Base-by-base conservation (phyloP, 345 rosid species). In the Populus simonii region DNA sequence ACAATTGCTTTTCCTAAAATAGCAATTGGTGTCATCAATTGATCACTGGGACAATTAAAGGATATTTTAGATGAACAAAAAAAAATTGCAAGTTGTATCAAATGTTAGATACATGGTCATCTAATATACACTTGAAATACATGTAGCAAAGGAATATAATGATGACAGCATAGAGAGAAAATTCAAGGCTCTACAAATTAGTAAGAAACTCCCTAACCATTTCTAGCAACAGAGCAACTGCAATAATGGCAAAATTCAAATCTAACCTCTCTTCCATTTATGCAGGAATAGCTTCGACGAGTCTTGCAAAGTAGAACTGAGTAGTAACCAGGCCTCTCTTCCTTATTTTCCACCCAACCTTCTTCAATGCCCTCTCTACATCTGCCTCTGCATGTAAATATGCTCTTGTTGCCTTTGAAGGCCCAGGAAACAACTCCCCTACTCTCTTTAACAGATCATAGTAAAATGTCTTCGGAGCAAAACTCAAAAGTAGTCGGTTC, bases 401-500 rank as follows among this genome's bases (percentile, higher is more conserved):
- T 1, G 98, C 99, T 79, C 98, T 88, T 0, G 98, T 96, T 18
- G 97, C 99, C 89, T 93, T 96, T 12, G 98, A 96, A 67, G 99
- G 99, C 76, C 98, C 98, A 0, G 97, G 99, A 82, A 93, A 93
- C 86, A 96, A 86, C 89, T 96, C 97, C 7, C 99, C 98, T 10
- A 89, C 84, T 68, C 98, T 88, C 85, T 96, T 96, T 29, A 93
- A 83, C 68, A 90, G 71, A 82, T 90, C 89, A 49, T 92, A 96
- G 77, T 93, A 96, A 74, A 96, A 86, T 0, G 98, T 96, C 87
- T 92, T 96, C 0, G 98, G 99, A 0, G 97, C 98, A 83, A 96
- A 96, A 80, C 99, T 93, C 70, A 96, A 81, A 76, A 92, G 87
- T 66, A 96, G 75, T 83, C 96, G 83, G 20, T 89, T 89, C 73